These are phyloP conservation scores for Claviceps africana DNA, from an alignment of 2,329 filamentous ascomycete genomes.

Conservation along the genomic window DNA sequence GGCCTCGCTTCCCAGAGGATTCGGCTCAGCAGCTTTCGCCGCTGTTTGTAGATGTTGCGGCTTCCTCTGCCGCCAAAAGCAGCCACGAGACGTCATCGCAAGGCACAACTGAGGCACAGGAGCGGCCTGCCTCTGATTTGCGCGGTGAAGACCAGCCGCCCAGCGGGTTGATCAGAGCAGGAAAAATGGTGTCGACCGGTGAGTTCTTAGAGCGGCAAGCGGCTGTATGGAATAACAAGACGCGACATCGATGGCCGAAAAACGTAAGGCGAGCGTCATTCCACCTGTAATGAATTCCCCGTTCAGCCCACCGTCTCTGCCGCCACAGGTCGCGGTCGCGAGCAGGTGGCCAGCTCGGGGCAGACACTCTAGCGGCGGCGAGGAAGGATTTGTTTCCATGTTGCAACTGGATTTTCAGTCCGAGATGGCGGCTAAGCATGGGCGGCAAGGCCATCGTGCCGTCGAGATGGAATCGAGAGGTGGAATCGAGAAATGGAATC, in stretches of 20 bases:
- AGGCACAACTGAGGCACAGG: no score
- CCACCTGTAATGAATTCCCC: neutral
- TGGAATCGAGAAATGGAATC: no score
- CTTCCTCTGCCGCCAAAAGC: neutral
- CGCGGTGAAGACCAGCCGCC: no score
- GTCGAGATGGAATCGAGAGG: neutral
- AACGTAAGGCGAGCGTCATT: neutral
- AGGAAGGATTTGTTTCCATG: neutral
- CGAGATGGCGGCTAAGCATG: neutral
- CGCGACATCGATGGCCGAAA: no score
- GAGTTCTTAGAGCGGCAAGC: no score
- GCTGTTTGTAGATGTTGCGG: no score
- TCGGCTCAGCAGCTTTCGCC: neutral
- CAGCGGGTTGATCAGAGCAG: no score
- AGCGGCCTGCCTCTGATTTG: no score
- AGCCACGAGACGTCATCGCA: no score
- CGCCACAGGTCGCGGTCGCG: neutral
- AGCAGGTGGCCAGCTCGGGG: neutral
- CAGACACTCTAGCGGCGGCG: neutral
- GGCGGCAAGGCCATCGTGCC: neutral
- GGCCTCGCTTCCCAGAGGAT: neutral
- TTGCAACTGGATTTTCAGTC: neutral
- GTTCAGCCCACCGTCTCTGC: neutral
- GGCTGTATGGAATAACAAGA: no score
- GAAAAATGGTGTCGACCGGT: no score